Evolutionary conservation across 225 moss, liverwort and hornwort genomes (phyloP).

Genomic region (Takakia lepidozioides): DNA sequence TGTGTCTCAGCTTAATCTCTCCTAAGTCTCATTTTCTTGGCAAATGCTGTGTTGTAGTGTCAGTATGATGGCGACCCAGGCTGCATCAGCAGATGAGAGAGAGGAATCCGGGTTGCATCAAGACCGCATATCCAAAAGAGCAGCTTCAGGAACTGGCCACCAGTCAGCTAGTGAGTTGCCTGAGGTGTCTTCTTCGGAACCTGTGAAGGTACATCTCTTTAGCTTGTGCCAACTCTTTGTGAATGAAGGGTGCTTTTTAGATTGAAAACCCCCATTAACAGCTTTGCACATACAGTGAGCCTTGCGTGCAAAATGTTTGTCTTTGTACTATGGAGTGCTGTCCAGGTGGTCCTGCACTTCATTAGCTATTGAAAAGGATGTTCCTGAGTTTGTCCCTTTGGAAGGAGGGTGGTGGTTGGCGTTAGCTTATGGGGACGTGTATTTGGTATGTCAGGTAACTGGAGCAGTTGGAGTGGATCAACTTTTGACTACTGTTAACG

Average conservation of each 20-base stretch:
- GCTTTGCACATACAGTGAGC: not conserved
- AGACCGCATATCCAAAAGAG: conserved; percentile 39
- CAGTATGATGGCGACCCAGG: conserved; percentile 71
- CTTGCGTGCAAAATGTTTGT: not conserved
- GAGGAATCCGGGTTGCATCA: conserved; percentile 52
- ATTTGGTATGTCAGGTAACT: not conserved
- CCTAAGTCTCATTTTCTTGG: not conserved
- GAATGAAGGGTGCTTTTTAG: not conserved
- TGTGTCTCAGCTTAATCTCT: too few relatives aligned
- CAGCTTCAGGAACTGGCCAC: conserved; percentile 37
- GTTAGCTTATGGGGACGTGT: too few relatives aligned
- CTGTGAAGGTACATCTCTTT: conserved; percentile 31
- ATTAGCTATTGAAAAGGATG: not conserved
- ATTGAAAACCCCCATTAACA: not conserved
- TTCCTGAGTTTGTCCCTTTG: conserved; percentile 3
- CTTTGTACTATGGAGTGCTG: not conserved
- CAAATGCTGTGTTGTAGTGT: conserved; percentile 43
- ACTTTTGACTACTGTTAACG: conserved; percentile 7
- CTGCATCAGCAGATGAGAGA: conserved; percentile 50
- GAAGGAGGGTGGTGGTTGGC: not conserved
- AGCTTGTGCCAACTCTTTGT: not conserved
- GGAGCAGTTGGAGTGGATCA: conserved; percentile 14
- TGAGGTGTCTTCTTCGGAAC: conserved; percentile 79
- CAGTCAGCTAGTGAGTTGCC: conserved; percentile 48
- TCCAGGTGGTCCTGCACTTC: not conserved